Conservation (phyloP, 331 rosid genomes). For the Pyracantha coccinea region DNA sequence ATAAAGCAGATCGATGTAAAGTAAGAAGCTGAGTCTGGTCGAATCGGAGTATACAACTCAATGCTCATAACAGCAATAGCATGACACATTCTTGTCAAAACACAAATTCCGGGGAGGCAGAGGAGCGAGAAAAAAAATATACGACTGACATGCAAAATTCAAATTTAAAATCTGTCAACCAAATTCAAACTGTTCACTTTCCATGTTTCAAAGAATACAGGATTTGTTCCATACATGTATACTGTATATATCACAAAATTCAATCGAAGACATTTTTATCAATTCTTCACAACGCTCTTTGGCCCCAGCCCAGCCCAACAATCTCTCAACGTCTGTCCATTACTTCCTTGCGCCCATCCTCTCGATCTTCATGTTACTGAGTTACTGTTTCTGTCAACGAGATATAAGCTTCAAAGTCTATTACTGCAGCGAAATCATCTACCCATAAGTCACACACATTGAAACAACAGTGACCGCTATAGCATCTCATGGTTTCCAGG, state of each 20-base stretch:
- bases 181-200: constrained; percentile 50
- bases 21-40: background rate
- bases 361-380: constrained; percentile 25
- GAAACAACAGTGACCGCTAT: constrained; percentile 2
- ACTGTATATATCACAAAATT: constrained; percentile 59
- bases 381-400: constrained; percentile 26
- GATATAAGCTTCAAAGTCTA: constrained; percentile 24
- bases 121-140: background rate
- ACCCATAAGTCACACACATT: constrained; percentile 33
- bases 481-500: constrained; percentile 78
- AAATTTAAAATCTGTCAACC: constrained; percentile 30
- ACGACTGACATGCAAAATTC: background rate
- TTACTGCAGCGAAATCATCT: constrained; percentile 27
- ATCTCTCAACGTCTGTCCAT: constrained; percentile 10
- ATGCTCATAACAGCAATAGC: background rate
- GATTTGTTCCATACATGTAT: constrained; percentile 38
- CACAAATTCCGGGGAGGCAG: background rate
- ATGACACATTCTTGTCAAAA: background rate
- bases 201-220: constrained; percentile 66
- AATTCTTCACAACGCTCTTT: constrained; percentile 22
- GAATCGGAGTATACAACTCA: background rate
- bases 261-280: constrained; percentile 28
- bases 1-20: background rate
- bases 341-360: constrained; percentile 8
- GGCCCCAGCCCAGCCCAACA: constrained; percentile 24